Evolutionary conservation across 805 yeast species (phyloP).

Genomic region (Candida sanyiensis): DNA sequence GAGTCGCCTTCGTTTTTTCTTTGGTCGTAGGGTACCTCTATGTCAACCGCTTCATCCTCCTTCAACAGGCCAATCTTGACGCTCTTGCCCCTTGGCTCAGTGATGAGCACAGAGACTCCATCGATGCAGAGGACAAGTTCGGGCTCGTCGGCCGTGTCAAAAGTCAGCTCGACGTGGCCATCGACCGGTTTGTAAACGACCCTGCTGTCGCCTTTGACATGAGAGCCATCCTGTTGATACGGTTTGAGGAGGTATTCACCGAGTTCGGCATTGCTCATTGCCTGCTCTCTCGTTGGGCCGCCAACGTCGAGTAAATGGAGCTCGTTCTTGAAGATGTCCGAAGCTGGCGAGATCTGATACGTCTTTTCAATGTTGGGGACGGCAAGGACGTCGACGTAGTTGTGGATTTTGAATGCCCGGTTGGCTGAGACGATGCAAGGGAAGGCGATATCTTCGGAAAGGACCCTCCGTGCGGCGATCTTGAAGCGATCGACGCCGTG

Average conservation of each 20-base stretch:
- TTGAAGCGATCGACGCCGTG: conserved; percentile 64
- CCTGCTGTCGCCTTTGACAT: conserved; percentile 8
- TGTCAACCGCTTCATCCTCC: conserved; percentile 5
- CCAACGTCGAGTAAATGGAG: conserved; percentile 18
- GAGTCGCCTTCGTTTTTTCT: too few relatives aligned
- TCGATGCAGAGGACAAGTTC: conserved; percentile 20
- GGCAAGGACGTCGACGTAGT: conserved; percentile 15
- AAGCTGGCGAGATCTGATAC: conserved; percentile 23
- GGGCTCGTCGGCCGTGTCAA: conserved; percentile 14
- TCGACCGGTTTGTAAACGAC: conserved; percentile 10
- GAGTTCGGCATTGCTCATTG: conserved; percentile 11
- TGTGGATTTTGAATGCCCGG: conserved; percentile 8
- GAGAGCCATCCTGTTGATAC: conserved; percentile 17
- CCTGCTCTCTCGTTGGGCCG: conserved; percentile 1
- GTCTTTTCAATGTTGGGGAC: conserved; percentile 18
- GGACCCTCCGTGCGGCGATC: conserved; percentile 56
- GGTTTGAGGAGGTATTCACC: conserved; percentile 14
- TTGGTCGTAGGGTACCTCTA: conserved; percentile 1
- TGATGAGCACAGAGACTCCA: conserved; percentile 16
- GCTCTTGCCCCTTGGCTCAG: conserved; percentile 19
- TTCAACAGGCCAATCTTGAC: conserved; percentile 10
- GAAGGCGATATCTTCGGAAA: conserved; percentile 31
- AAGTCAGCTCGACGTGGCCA: conserved; percentile 6
- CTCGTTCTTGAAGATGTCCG: conserved; percentile 12
- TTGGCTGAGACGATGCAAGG: neutral